Evolutionary conservation across 108 stramenopile genomes (phyloP), one percentile per base, ranked within the genome.

Genomic region (Nitzschia inconspicua): DNA sequence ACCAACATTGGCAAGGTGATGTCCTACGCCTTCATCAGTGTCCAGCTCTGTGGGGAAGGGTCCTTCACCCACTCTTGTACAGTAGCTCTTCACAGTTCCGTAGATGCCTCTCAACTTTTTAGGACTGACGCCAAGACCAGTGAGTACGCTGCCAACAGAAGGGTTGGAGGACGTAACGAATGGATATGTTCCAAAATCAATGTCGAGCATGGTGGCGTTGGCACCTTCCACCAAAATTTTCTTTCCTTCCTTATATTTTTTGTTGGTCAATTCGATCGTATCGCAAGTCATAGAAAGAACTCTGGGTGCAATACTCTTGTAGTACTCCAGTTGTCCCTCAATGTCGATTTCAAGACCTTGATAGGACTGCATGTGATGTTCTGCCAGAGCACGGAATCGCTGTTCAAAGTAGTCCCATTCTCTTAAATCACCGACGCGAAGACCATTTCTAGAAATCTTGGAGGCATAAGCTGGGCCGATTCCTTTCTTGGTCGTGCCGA

Each of bases 101-200:
- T 91, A 92, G 55, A 96, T 95, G 20, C 90, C 91, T 49, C 87
- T 46, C 37, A 98, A 63, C 83, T 98, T 97, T 47, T 72, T 72
- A n/a, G 97, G 99, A 24, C 91, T 75, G 1, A 99, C 90, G 22
- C 99, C 99, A 25, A 99, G 66, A 13, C 99, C 99, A 8, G 99
- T 99, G 74, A 97, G 73, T n/a, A 98, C 91, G 37, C 82, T 84
- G 51, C 98, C 97, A 35, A 95, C 80, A 30, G 88, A 88, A 5
- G 99, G 97, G 63, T 96, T 96, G 64, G 86, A 89, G 6, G 95
- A 96, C 23, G 99, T 98, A 13, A 99, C 99, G 71, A 84, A 99
- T 0, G 97, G 99, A 74, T 98, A 99, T 10, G 99, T 98, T 19
- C 98, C 98, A 70, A 97, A 98, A 78, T 99, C 98, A 69, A 98